Base-by-base conservation (phyloP, 2,329 filamentous ascomycete species). In the Cladosporium velox region DNA sequence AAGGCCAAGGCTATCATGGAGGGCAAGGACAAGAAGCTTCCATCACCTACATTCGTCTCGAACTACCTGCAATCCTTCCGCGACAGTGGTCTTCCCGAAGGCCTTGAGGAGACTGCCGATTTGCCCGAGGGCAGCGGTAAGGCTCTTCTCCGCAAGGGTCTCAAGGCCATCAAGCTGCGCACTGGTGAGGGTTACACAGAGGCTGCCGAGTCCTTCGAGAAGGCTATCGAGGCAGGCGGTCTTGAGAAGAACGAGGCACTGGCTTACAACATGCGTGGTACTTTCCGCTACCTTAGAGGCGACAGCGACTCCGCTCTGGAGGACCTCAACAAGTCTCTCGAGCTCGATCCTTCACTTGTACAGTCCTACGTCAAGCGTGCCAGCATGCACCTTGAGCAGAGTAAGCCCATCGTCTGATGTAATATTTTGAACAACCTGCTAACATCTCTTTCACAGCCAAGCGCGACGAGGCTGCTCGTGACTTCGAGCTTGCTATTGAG, bases 21-120 rank as follows among this genome's bases (percentile, higher is more conserved):
- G 74, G 86, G 86, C 67, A 94, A 93, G 79, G 86, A 86, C 73
- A 91, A 92, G 82, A 94, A 92, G 82, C 86, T 99, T 60, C 95
- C 95, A 24, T 97, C 93, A 80, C 91, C 95, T 34, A 97, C 93
- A 14, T 99, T 98, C 73, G 93, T 99, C 71, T 92, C 93, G 77
- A 99, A 99, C 85, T 99, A 99, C 80, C 90, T 99, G 35, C 94
- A 98, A 82, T 98, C 94, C 83, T 99, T 99, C 90, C 91, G 95
- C 67, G 85, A 89, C 67, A 91, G 91, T 82, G 84, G 88, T 58
- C 86, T 92, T 1, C 94, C 95, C 4, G 87, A 85, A 68, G 94
- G 92, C 14, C 84, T 99, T 62, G 93, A 94, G 67, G 92, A 96
- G 72, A 86, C 88, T 8, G 88, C 84, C n/a, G 92, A 96, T 71